phyloP scores from a whole-genome alignment of 2,329 filamentous ascomycete genomes.

The Mollisia scopiformis region DNA sequence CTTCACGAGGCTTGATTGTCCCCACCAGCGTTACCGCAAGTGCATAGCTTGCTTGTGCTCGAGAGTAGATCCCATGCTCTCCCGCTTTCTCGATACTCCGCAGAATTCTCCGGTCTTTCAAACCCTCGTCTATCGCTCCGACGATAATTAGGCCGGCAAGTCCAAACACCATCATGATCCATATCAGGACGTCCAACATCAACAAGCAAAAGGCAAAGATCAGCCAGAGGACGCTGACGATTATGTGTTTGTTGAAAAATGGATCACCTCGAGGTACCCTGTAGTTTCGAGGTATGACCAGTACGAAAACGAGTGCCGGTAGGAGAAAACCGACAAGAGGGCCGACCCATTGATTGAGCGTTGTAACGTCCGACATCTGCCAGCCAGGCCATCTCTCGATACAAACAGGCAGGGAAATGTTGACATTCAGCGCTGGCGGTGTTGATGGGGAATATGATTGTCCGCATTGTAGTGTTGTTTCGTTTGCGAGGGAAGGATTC shows the following conservation, averaged over 20 bases:
- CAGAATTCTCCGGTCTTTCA: conserved; percentile 11
- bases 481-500: not conserved
- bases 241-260: not conserved
- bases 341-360: conserved; percentile 10
- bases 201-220: conserved; percentile 1
- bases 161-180: conserved; percentile 11
- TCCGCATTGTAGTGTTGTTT: not conserved
- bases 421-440: not conserved
- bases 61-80: not conserved
- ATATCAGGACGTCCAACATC: conserved; percentile 4
- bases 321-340: conserved; percentile 13
- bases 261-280: conserved; percentile 4
- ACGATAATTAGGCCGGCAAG: conserved; percentile 6
- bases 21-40: conserved; percentile 5
- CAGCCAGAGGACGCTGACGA: conserved; percentile 4
- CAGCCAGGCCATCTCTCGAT: conserved; percentile 2
- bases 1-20: conserved; percentile 4
- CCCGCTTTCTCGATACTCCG: conserved; percentile 1
- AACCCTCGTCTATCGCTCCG: conserved; percentile 3
- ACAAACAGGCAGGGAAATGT: not conserved
- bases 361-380: not conserved
- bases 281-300: conserved; percentile 5
- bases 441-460: not conserved
- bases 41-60: conserved; percentile 6
- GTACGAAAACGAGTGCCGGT: conserved; percentile 12